Evolutionary conservation across 305 asterid species (phyloP).

Genomic region (Solanum hybrid): DNA sequence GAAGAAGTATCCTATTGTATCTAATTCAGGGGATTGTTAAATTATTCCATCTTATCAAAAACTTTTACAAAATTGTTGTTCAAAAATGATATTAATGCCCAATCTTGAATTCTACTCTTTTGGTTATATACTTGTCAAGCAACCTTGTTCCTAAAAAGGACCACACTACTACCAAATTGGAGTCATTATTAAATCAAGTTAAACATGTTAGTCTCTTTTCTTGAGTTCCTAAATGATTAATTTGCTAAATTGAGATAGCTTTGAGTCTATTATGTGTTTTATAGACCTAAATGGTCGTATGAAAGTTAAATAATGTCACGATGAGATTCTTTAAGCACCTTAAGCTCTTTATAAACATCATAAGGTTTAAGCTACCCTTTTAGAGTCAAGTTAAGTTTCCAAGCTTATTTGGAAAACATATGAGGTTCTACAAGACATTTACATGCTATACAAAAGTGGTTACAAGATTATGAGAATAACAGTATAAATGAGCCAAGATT

Average conservation of each 20-base stretch:
- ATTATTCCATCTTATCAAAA: neutral
- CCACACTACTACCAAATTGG: neutral
- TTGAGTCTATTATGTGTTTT: neutral
- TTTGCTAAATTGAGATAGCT: neutral
- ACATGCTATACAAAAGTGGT: neutral
- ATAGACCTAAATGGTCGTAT: neutral
- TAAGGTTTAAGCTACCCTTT: neutral
- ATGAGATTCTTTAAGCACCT: neutral
- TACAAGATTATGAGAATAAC: neutral
- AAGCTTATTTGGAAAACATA: neutral
- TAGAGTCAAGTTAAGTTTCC: neutral
- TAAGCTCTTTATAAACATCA: neutral
- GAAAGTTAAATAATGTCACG: neutral
- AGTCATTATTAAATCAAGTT: neutral
- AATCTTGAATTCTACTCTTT: neutral
- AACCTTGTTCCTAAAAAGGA: neutral
- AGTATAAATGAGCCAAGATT: neutral
- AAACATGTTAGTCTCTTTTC: neutral
- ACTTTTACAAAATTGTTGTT: neutral
- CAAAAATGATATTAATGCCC: neutral
- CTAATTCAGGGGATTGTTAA: neutral
- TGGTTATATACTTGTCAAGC: neutral
- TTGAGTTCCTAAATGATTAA: neutral
- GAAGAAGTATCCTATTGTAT: neutral
- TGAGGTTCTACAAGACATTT: neutral